These are phyloP conservation scores for Cytospora piceicola DNA, from an alignment of 2,329 filamentous ascomycete genomes.

Conservation along the genomic window DNA sequence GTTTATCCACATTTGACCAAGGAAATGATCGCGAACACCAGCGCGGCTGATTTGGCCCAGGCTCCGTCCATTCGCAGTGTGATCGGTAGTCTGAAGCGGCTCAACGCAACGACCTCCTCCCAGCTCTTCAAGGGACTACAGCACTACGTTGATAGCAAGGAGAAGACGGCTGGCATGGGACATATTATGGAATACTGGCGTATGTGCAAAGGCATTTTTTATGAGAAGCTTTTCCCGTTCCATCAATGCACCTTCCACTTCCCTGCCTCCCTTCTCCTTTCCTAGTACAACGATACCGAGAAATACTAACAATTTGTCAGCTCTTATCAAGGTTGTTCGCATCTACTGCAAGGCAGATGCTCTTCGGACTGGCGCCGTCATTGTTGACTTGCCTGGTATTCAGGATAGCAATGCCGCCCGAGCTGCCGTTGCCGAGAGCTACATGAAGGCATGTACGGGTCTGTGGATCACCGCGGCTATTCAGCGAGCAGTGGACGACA, in stretches of 20 bases:
- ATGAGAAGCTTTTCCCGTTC: background rate
- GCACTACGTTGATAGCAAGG: constrained; percentile 59
- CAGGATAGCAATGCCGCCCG: constrained; percentile 64
- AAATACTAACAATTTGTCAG: background rate
- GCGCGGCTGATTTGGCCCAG: constrained; percentile 46
- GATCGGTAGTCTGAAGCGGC: constrained; percentile 50
- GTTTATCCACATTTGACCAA: constrained; percentile 49
- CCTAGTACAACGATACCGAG: background rate
- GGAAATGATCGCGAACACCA: constrained; percentile 44
- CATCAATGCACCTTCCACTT: background rate
- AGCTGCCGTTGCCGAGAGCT: constrained; percentile 59
- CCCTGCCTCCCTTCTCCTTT: background rate
- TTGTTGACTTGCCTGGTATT: constrained; percentile 59
- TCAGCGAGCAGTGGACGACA: constrained; percentile 62
- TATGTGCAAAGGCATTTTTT: background rate
- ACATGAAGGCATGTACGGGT: constrained; percentile 63
- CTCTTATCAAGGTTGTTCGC: constrained; percentile 56
- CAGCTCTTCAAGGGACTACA: constrained; percentile 52
- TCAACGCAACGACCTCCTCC: constrained; percentile 43
- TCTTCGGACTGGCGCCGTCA: constrained; percentile 42
- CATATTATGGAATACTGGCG: constrained; percentile 46
- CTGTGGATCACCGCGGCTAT: constrained; percentile 68
- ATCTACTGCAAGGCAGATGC: constrained; percentile 42
- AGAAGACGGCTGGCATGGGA: constrained; percentile 42
- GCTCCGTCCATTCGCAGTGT: constrained; percentile 44